Conservation (phyloP, 2,329 filamentous ascomycete genomes). For the Aspergillus pseudoterreus region DNA sequence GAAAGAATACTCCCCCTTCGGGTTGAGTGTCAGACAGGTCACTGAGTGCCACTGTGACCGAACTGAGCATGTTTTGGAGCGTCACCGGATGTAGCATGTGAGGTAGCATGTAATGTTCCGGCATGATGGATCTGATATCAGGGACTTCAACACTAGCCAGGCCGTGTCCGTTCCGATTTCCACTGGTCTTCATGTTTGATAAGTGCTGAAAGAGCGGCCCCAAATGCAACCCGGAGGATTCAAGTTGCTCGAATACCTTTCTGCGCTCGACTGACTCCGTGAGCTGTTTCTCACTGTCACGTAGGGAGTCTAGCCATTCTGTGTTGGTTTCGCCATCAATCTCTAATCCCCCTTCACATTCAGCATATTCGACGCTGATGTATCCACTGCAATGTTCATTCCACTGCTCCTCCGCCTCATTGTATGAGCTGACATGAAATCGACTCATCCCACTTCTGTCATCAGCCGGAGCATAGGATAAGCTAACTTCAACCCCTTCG, state of each 20-base stretch:
- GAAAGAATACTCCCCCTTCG: conserved; percentile 3
- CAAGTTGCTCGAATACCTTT: conserved; percentile 14
- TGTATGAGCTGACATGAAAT: conserved; percentile 31
- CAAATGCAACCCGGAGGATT: conserved; percentile 23
- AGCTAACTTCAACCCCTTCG: conserved; percentile 27
- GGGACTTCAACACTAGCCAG: conserved; percentile 25
- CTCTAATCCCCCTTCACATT: conserved; percentile 5
- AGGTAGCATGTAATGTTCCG: conserved; percentile 27
- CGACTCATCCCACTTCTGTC: conserved; percentile 23
- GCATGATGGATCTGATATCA: conserved; percentile 29
- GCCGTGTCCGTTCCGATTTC: conserved; percentile 13
- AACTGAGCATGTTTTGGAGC: conserved; percentile 33
- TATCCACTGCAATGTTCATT: conserved; percentile 33
- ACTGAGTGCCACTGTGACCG: conserved; percentile 23
- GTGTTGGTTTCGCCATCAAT: neutral
- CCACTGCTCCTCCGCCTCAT: conserved; percentile 26
- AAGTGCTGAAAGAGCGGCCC: conserved; percentile 31
- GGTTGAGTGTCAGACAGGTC: conserved; percentile 9
- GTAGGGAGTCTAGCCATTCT: too few species aligned
- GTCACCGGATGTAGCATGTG: conserved; percentile 37
- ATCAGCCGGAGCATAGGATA: conserved; percentile 23
- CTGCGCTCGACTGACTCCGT: conserved; percentile 14
- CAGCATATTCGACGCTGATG: conserved; percentile 23
- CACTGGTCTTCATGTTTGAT: conserved; percentile 18
- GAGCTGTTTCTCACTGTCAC: too few species aligned